A percentile compares a stretch with the other conserved stretches of the same genome.
Conservation (phyloP, 2,329 filamentous ascomycete species). For the Phialocephala subalpina region DNA sequence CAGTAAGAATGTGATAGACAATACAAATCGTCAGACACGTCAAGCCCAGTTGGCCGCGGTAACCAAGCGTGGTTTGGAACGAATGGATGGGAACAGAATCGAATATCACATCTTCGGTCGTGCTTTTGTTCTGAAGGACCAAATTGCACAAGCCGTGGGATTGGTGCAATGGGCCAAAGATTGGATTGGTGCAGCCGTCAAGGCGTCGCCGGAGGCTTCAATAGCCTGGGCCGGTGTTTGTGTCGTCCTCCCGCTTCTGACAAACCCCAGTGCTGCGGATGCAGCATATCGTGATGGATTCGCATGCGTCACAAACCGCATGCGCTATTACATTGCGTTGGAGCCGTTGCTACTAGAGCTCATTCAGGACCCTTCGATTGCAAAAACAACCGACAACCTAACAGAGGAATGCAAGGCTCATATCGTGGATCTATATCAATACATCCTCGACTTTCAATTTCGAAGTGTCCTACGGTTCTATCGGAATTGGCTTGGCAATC, state of each 20-base stretch:
- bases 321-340: constrained; percentile 6
- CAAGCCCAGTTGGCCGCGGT: not conserved
- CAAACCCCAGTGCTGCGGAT: constrained; percentile 7
- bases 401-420: not conserved
- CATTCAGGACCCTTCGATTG: not conserved
- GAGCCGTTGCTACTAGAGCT: not conserved
- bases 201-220: not conserved
- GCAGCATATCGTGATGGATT: constrained; percentile 6
- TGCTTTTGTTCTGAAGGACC: constrained; percentile 2
- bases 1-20: constrained; percentile 1
- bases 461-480: constrained; percentile 9
- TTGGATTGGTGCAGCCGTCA: no score
- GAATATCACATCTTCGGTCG: constrained; percentile 4
- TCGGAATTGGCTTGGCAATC: not conserved
- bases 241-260: constrained; percentile 2
- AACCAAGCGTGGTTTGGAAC: not conserved
- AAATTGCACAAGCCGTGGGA: constrained; percentile 2
- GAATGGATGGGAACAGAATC: constrained; percentile 1
- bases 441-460: constrained; percentile 2
- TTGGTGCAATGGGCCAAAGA: not conserved
- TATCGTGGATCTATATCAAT: constrained; percentile 10
- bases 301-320: constrained; percentile 4
- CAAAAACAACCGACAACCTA: not conserved
- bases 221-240: constrained; percentile 6
- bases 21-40: constrained; percentile 1